Evolutionary conservation across 805 yeast genomes (phyloP), one percentile per base, ranked within the genome.

Genomic region (Groenewaldozyma salmanticensis): DNA sequence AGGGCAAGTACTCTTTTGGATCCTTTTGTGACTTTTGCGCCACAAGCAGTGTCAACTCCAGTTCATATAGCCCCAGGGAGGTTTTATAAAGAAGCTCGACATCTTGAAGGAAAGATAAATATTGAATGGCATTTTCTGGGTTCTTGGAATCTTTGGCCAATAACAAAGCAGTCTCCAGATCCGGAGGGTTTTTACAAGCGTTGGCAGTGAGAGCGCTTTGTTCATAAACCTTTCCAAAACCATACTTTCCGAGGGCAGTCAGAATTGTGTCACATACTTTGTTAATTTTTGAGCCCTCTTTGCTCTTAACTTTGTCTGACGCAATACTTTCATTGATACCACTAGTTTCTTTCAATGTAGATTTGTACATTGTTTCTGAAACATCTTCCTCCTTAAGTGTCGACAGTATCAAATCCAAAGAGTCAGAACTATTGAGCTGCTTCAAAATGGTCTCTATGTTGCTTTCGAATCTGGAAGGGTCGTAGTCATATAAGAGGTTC

Each of bases 1-100:
- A 92, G 39, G 98, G 96, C 39, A 92, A 65, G 52, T 92, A 92
- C 61, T 92, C 99, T 54, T 88, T 86, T 19, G 99, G 99, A 64
- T 92, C 99, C 70, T 81, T 88, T 61, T 90, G 97, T 0, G 96
- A 87, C 55, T 87, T 92, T 58, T 94, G 97, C 0, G 98, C 98
- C 44, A 92, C 79, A 9, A 73, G 70, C 43, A 92, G 69, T 0
- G 97, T 75, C 52, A 90, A 66, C 42, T 79, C 78, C 33, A 92
- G 78, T 57, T 92, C 81, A 54, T 92, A 92, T 17, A 82, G 65
- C 2, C 94, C 81, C 43, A 92, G 70, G 0, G 96, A 82, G 16
- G 79, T 77, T 37, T 78, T 71, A 61, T 90, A 92, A 17, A 92
- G 69, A 45, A 74, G 66, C 55, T 86, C 86, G 29, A 87, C 94